Evolutionary conservation across 352 stramenopile genomes (phyloP).

Genomic region (Phytopythium sindhum): DNA sequence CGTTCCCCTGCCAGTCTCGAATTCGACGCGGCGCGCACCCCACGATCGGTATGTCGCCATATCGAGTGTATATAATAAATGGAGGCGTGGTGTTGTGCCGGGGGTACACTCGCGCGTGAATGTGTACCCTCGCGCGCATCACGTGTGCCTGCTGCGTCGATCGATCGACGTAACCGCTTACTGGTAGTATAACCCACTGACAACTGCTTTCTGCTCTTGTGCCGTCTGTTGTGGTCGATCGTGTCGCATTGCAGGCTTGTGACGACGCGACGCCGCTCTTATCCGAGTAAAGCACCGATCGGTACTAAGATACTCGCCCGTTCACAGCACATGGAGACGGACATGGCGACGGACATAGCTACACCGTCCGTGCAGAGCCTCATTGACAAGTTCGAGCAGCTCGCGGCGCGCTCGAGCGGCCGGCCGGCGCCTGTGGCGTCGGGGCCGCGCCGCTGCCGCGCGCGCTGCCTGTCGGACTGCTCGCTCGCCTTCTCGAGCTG

Average conservation of each 20-base stretch:
- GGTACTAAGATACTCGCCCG: background rate
- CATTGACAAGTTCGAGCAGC: conserved; percentile 33
- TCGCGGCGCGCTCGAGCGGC: conserved; percentile 16
- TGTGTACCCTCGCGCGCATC: too few species aligned
- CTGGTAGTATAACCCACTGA: background rate
- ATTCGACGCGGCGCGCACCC: background rate
- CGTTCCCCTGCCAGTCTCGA: background rate
- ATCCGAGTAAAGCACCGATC: background rate
- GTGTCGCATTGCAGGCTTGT: conserved; percentile 1
- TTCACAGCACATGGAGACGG: too few species aligned
- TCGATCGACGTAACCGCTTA: background rate
- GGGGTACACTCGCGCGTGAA: background rate
- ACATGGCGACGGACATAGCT: background rate
- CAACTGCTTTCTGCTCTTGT: background rate
- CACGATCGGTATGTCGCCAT: background rate
- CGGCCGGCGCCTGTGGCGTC: conserved; percentile 4
- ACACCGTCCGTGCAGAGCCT: conserved; percentile 21
- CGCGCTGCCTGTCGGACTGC: conserved; percentile 2
- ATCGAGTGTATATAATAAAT: background rate
- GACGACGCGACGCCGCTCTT: background rate
- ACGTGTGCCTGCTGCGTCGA: background rate
- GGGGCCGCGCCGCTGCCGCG: conserved; percentile 10
- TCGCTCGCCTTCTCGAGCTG: background rate
- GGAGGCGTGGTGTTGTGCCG: background rate
- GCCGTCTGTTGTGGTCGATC: background rate